Evolutionary conservation across 2,329 filamentous ascomycete species (phyloP).

Genomic region (Cytospora paraplurivora): DNA sequence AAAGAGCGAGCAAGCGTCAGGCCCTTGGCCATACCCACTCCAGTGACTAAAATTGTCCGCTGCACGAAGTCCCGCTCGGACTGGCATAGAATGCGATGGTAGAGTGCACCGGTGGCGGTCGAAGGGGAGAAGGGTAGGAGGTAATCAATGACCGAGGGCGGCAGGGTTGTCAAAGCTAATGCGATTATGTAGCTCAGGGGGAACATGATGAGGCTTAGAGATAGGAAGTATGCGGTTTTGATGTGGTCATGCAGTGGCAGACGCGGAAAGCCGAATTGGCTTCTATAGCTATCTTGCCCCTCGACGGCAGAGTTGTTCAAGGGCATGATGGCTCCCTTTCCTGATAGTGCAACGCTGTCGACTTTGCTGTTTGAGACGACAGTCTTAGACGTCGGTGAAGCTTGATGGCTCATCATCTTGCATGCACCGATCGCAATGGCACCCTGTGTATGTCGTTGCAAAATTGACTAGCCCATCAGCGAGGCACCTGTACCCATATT

Average conservation of each 20-base stretch:
- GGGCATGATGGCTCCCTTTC: background rate
- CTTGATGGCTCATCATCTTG: too few species aligned
- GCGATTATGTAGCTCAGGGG: slow-evolving; percentile 20
- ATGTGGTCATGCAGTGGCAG: slow-evolving; percentile 15
- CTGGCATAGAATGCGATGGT: slow-evolving; percentile 19
- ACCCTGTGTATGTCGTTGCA: too few species aligned
- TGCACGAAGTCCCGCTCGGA: slow-evolving; percentile 10
- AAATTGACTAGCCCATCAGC: too few species aligned
- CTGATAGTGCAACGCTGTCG: background rate
- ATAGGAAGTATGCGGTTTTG: slow-evolving; percentile 18
- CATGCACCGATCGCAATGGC: too few species aligned
- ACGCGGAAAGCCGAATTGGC: background rate
- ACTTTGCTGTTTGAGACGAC: background rate
- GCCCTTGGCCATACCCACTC: slow-evolving; percentile 72
- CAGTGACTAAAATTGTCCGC: slow-evolving; percentile 67
- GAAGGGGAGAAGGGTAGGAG: slow-evolving; percentile 16
- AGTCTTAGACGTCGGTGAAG: background rate
- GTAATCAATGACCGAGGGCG: slow-evolving; percentile 10
- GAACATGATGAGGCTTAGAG: slow-evolving; percentile 8
- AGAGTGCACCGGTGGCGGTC: slow-evolving; percentile 6
- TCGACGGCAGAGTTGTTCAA: background rate
- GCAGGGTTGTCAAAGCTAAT: slow-evolving; percentile 2
- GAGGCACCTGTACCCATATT: too few species aligned
- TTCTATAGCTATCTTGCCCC: background rate
- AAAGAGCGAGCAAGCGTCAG: slow-evolving; percentile 67